Percentiles rank a stretch among this genome's conserved stretches.
Conservation (phyloP, 768 basidiomycete species). For the Pleurotus eryngii region DNA sequence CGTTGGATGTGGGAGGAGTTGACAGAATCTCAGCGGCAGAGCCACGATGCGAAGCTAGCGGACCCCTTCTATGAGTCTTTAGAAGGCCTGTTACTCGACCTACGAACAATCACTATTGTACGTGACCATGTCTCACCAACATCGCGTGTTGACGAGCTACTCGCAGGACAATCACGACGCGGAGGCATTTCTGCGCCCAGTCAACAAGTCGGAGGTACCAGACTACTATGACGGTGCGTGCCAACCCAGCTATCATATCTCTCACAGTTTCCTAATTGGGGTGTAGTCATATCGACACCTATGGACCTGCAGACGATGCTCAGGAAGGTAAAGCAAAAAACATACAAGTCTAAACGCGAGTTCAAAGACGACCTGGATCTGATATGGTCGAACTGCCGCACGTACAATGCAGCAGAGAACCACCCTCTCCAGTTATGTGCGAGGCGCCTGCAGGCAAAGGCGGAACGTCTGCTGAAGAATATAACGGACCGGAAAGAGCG, state of each 20-base stretch:
- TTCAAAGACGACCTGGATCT: conserved; percentile 93
- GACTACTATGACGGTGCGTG: conserved; percentile 89
- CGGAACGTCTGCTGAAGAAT: conserved; percentile 81
- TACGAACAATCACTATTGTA: conserved; percentile 74
- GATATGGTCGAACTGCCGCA: conserved; percentile 95
- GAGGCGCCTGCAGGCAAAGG: conserved; percentile 76
- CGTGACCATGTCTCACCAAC: conserved; percentile 17
- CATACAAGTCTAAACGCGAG: conserved; percentile 91
- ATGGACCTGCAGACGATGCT: conserved; percentile 96
- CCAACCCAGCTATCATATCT: not conserved
- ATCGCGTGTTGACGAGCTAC: no score
- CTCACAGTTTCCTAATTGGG: conserved; percentile 10
- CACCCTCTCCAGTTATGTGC: conserved; percentile 88
- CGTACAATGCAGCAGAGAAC: conserved; percentile 87
- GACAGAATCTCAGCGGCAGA: conserved; percentile 30
- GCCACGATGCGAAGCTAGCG: conserved; percentile 64
- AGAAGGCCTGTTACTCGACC: conserved; percentile 83
- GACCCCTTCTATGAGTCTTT: conserved; percentile 94
- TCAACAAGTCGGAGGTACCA: conserved; percentile 83
- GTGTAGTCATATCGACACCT: conserved; percentile 82
- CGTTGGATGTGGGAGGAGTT: not conserved
- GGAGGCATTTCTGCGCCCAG: conserved; percentile 91
- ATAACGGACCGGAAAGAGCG: conserved; percentile 88
- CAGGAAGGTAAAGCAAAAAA: conserved; percentile 88
- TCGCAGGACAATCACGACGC: conserved; percentile 82